A percentile compares a stretch with the other conserved stretches of the same genome.
phyloP scores from a whole-genome alignment of 2,329 filamentous ascomycete genomes.

The Talaromyces amestolkiae region DNA sequence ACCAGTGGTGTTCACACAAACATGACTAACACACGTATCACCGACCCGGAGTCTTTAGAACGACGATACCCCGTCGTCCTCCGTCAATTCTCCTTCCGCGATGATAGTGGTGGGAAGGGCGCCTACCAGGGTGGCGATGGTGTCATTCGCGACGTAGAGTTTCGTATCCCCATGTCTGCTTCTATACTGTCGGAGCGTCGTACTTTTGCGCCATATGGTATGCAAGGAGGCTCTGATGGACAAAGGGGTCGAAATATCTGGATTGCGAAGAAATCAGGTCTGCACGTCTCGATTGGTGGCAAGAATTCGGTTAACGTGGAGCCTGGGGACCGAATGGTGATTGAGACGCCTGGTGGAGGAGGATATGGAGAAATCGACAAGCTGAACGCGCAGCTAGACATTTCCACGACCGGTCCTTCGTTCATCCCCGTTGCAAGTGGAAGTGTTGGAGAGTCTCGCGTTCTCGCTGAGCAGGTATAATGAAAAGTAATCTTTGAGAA shows the following conservation, averaged over 20 bases:
- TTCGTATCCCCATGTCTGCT: background rate
- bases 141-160: slow-evolving; percentile 11
- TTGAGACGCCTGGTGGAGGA: slow-evolving; percentile 27
- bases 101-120: background rate
- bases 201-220: slow-evolving; percentile 26
- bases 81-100: slow-evolving; percentile 4
- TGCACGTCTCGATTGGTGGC: slow-evolving; percentile 25
- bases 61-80: slow-evolving; percentile 11
- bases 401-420: background rate
- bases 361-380: slow-evolving; percentile 11
- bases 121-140: slow-evolving; percentile 11
- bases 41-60: slow-evolving; percentile 7
- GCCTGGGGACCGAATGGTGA: slow-evolving; percentile 26
- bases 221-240: slow-evolving; percentile 25
- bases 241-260: slow-evolving; percentile 24
- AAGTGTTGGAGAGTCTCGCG: background rate
- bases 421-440: background rate
- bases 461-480: background rate
- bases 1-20: slow-evolving; percentile 15
- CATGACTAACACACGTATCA: slow-evolving; percentile 15
- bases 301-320: slow-evolving; percentile 27
- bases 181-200: slow-evolving; percentile 27
- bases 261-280: slow-evolving; percentile 18
- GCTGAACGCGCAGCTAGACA: background rate
- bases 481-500: background rate